Evolutionary conservation across 2,329 filamentous ascomycete species (phyloP).

Genomic region (Tolypocladium tundrense): DNA sequence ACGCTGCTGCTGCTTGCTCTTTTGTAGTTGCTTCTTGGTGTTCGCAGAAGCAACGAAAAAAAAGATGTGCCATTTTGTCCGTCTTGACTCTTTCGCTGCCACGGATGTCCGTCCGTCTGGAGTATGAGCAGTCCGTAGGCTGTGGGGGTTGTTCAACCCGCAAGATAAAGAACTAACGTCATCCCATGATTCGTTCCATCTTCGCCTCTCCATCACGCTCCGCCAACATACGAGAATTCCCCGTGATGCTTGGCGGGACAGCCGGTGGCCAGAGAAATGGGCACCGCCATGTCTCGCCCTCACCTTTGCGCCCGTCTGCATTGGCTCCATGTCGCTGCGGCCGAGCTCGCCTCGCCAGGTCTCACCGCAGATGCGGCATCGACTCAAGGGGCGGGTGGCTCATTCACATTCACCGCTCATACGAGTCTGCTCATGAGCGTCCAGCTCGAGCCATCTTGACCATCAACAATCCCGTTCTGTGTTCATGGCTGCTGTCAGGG

Average conservation of each 20-base stretch:
- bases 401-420: background rate
- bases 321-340: background rate
- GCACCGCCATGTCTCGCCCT: background rate
- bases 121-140: too few species aligned
- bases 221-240: too few species aligned
- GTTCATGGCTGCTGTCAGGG: background rate
- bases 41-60: too few species aligned
- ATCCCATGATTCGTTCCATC: too few species aligned
- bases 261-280: background rate
- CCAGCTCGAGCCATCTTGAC: background rate
- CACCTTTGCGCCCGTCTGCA: background rate
- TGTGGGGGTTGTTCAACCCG: too few species aligned
- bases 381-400: background rate
- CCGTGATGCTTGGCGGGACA: too few species aligned
- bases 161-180: too few species aligned
- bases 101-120: too few species aligned
- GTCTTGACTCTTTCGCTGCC: too few species aligned
- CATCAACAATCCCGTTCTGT: background rate
- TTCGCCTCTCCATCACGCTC: too few species aligned
- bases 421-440: background rate
- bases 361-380: background rate
- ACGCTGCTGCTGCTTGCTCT: too few species aligned
- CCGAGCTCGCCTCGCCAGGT: too few species aligned
- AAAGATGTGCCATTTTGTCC: background rate
- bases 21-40: background rate